These are phyloP conservation scores for Perkinsus marinus DNA, from an alignment of 169 alveolate species.

Conservation along the genomic window DNA sequence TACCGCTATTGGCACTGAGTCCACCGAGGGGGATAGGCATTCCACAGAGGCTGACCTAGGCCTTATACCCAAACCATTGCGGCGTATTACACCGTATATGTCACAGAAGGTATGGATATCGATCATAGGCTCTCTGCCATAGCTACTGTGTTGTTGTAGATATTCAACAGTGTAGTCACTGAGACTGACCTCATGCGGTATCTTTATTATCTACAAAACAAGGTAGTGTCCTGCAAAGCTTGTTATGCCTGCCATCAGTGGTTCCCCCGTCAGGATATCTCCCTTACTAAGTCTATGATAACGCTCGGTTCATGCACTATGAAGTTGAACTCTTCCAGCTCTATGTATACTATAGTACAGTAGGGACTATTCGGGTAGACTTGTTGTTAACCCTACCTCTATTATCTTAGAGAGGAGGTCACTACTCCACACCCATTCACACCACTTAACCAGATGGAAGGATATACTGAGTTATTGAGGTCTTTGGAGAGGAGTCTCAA, in stretches of 20 bases:
- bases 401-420: background rate
- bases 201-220: constrained; percentile 42
- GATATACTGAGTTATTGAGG: constrained; percentile 27
- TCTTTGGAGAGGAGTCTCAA: background rate
- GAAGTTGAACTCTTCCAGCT: constrained; percentile 64
- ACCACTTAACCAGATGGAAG: constrained; percentile 43
- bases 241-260: too few species aligned
- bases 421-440: constrained; percentile 63
- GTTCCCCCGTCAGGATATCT: constrained; percentile 27
- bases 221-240: background rate
- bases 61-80: background rate
- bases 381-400: background rate
- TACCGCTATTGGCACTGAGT: background rate
- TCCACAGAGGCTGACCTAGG: background rate
- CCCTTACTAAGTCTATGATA: constrained; percentile 55
- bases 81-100: constrained; percentile 26
- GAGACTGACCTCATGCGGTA: constrained; percentile 69
- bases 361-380: constrained; percentile 30
- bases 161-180: constrained; percentile 42
- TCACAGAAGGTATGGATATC: constrained; percentile 10
- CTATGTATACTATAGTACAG: constrained; percentile 60
- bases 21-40: background rate
- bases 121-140: background rate
- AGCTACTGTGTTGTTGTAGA: background rate
- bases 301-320: constrained; percentile 74